Conservation (phyloP, 2,329 filamentous ascomycete species). For the Thelonectria blattea region DNA sequence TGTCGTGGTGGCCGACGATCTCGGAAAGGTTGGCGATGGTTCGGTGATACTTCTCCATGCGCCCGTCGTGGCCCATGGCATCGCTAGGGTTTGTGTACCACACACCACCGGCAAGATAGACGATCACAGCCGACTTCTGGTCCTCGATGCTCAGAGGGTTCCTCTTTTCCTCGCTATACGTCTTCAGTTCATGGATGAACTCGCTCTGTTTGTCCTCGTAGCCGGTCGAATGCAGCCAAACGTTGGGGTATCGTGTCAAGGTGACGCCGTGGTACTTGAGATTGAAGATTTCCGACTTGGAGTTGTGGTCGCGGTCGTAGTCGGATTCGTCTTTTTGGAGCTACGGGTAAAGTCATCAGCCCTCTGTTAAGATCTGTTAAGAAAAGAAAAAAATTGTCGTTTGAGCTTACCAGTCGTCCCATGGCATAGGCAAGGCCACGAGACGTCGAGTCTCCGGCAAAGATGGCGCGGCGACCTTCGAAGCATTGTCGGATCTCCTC, state of each 20-base stretch:
- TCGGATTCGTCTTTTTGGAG: constrained; percentile 1
- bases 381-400: too few species aligned
- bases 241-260: constrained; percentile 4
- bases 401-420: constrained; percentile 1
- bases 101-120: constrained; percentile 34
- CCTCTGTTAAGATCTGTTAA: background rate
- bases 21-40: constrained; percentile 31
- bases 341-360: background rate
- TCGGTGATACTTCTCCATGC: constrained; percentile 20
- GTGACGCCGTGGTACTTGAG: constrained; percentile 13
- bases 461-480: constrained; percentile 52
- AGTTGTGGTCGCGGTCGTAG: background rate
- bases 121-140: constrained; percentile 33
- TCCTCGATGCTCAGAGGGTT: constrained; percentile 21
- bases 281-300: background rate
- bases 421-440: constrained; percentile 61
- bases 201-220: constrained; percentile 29
- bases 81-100: constrained; percentile 32
- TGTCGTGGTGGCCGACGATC: constrained; percentile 24
- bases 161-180: constrained; percentile 27
- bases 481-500: constrained; percentile 59
- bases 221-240: constrained; percentile 4
- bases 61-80: background rate
- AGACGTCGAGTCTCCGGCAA: constrained; percentile 64
- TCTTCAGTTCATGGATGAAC: constrained; percentile 30